These are phyloP conservation scores for Penicillium angulare DNA, from an alignment of 495 filamentous ascomycete genomes.

Conservation along the genomic window DNA sequence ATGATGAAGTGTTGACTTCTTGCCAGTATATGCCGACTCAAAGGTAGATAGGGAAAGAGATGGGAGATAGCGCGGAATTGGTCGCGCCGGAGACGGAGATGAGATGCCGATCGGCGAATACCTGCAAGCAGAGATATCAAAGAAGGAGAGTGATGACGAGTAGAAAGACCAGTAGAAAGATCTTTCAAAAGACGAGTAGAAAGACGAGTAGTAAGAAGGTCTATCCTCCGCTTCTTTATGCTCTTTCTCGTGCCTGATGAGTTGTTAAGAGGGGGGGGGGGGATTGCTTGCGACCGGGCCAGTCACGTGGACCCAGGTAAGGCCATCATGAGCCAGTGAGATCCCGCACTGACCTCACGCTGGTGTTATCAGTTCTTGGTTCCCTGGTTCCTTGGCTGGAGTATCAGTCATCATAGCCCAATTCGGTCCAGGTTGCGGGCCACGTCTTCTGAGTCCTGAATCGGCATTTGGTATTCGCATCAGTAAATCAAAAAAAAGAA, in stretches of 20 bases:
- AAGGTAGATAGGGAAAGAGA: no score
- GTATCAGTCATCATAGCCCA: conserved; percentile 20
- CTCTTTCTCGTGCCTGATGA: background rate
- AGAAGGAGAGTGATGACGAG: background rate
- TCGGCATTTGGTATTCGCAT: conserved; percentile 33
- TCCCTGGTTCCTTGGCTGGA: background rate
- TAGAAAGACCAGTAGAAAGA: background rate
- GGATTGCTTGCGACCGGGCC: conserved; percentile 28
- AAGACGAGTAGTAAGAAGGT: background rate
- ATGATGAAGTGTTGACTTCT: background rate
- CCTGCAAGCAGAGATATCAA: conserved; percentile 17
- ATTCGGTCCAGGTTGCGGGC: conserved; percentile 27
- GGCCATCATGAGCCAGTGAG: conserved; percentile 39
- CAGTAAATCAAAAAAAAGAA: conserved; percentile 32
- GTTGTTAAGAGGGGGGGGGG: conserved; percentile 11
- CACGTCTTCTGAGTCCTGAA: conserved; percentile 35
- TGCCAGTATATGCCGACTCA: no score
- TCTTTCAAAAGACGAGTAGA: background rate
- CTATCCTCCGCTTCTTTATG: background rate
- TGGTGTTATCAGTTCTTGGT: conserved; percentile 21
- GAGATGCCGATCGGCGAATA: conserved; percentile 20
- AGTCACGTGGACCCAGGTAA: conserved; percentile 34
- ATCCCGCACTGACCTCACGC: conserved; percentile 44
- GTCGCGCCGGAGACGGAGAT: conserved; percentile 24
- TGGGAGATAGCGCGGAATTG: conserved; percentile 19